Base-by-base conservation (phyloP, 495 filamentous ascomycete species). In the Tuber aestivum region DNA sequence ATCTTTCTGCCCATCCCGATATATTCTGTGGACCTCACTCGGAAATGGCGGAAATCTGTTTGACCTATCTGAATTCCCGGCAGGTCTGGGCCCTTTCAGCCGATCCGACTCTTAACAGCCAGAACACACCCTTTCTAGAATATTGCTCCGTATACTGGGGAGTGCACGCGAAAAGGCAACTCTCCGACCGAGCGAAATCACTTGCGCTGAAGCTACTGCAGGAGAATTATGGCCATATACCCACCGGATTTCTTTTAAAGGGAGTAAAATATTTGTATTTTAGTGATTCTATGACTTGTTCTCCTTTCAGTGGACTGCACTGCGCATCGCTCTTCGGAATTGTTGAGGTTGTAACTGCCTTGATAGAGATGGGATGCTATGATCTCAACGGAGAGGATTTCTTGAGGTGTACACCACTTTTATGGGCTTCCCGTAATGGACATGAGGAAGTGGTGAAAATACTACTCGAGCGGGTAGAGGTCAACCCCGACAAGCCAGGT, bases 251-350 rank as follows among this genome's bases (percentile, higher is more conserved):
- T 1, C 50, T 61, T 27, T 61, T 61, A 27, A 8, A 9, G 0
- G 1, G 3, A 4, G 50, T 14, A 4, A 9, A 4, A 2, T 12
- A 27, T 27, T 61, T 27, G 0, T 0, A 0, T 27, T 0, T 2
- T 12, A 2, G 9, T n/a, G 0, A 4, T 27, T n/a, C 0, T 27
- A 1, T 3, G 10, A 27, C 10, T n/a, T 14, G 6, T 21, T 23
- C 45, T 7, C 20, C 50, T 0, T 61, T 61, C n/a, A 61, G 23
- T 61, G 50, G 50, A 14, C n/a, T 61, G 14, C 50, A 61, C n/a
- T 61, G 50, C 10, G 23, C 48, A 56, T 56, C 48, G 5, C n/a
- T 56, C 48, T 48, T 48, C 20, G 45, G 45, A 48, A 48, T 48
- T 61, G n/a, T n/a, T 27, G 50, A 27, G 50, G 50, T 27, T n/a